Conservation (phyloP, 768 basidiomycete species). For the Termitomyces titanicus region DNA sequence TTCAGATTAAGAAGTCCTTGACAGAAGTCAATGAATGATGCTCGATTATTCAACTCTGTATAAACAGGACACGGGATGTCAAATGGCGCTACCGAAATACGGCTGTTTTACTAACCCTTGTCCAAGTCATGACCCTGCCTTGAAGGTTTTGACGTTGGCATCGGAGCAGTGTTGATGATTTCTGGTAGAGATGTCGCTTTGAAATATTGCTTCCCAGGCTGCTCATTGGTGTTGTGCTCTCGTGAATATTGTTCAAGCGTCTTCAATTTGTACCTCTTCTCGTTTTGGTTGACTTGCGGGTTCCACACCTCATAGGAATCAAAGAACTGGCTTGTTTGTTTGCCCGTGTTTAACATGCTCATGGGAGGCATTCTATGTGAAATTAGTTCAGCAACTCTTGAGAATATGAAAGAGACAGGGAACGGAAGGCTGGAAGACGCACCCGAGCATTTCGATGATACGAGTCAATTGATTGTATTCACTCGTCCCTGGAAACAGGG, state of each 20-base stretch:
- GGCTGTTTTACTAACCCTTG: conserved; percentile 57
- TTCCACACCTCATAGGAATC: conserved; percentile 64
- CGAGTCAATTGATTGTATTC: conserved; percentile 98
- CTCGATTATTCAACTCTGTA: conserved; percentile 87
- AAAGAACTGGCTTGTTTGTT: conserved; percentile 94
- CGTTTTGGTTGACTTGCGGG: conserved; percentile 64
- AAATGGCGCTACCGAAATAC: not conserved
- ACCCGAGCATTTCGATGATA: conserved; percentile 99
- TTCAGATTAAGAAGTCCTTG: conserved; percentile 92
- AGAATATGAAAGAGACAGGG: not conserved
- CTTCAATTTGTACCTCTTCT: conserved; percentile 87
- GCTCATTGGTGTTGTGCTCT: conserved; percentile 94
- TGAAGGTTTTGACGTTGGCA: conserved; percentile 78
- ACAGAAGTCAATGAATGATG: conserved; percentile 97
- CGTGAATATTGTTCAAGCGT: conserved; percentile 91
- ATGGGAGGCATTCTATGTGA: conserved; percentile 73
- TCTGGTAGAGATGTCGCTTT: conserved; percentile 91
- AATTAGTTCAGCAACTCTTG: conserved; percentile 2
- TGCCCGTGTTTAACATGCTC: conserved; percentile 94
- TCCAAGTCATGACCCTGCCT: conserved; percentile 81
- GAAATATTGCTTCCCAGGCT: conserved; percentile 99
- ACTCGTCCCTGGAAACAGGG: conserved; percentile 96
- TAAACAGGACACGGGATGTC: conserved; percentile 1
- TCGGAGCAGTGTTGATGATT: conserved; percentile 94
- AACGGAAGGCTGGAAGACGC: conserved; percentile 26